phyloP scores from a whole-genome alignment of 352 stramenopile species.

The Phytophthora podocarpi region DNA sequence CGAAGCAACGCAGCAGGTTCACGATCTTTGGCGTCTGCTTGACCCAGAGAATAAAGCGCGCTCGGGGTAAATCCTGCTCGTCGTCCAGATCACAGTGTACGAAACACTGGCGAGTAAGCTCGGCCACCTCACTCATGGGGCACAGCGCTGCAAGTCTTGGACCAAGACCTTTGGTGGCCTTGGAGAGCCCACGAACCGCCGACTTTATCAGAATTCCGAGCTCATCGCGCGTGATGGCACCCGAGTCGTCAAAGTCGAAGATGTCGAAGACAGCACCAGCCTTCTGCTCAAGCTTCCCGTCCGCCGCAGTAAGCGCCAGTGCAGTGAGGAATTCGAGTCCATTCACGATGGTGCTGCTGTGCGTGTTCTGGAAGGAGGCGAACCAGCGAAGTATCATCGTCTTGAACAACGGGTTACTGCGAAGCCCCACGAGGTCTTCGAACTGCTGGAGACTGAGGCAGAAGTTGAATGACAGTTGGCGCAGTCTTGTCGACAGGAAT shows the following conservation, averaged over 20 bases:
- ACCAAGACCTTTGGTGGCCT: conserved; percentile 65
- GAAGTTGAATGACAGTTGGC: conserved; percentile 77
- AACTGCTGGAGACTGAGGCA: conserved; percentile 70
- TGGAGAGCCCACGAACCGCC: conserved; percentile 64
- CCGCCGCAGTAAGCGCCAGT: conserved; percentile 50
- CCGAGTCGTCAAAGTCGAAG: conserved; percentile 78
- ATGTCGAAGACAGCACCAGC: conserved; percentile 67
- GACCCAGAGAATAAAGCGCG: conserved; percentile 62
- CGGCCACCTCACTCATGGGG: conserved; percentile 62
- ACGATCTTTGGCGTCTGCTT: conserved; percentile 77
- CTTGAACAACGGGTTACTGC: conserved; percentile 62
- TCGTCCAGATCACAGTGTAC: conserved; percentile 66
- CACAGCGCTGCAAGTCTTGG: conserved; percentile 58
- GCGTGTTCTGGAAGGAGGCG: conserved; percentile 69
- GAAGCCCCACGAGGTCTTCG: conserved; percentile 63
- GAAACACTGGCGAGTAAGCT: conserved; percentile 71
- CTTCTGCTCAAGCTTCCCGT: conserved; percentile 69
- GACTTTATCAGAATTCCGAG: conserved; percentile 80
- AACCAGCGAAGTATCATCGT: conserved; percentile 66
- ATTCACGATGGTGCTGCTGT: conserved; percentile 63
- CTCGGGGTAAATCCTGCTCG: conserved; percentile 63
- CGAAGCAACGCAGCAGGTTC: conserved; percentile 73
- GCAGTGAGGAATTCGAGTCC: conserved; percentile 72
- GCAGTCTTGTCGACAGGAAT: conserved; percentile 58
- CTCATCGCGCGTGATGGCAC: conserved; percentile 74